phyloP scores from a whole-genome alignment of 257 asterid species.

The Scutellaria minor region DNA sequence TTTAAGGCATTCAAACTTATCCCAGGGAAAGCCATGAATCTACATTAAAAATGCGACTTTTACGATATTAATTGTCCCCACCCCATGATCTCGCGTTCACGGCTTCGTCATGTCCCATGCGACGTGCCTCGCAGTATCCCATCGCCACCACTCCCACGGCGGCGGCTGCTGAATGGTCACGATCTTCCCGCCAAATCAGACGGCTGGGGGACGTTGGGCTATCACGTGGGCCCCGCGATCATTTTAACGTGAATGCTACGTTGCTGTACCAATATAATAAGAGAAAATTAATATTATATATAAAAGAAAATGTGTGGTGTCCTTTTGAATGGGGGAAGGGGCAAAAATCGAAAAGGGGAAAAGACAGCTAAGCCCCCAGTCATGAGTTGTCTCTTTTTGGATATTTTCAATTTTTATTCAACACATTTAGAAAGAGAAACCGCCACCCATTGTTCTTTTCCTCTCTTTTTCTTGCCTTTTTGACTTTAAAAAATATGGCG shows the following conservation, averaged over 20 bases:
- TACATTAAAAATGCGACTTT: constrained; percentile 15
- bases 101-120: not conserved
- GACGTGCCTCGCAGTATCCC: not conserved
- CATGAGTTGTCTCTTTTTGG: constrained; percentile 17
- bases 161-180: not conserved
- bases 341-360: constrained; percentile 10
- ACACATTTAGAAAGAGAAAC: not conserved
- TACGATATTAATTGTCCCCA: not conserved
- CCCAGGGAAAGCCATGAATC: constrained; percentile 15
- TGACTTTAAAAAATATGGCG: constrained; percentile 32
- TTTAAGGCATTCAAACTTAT: not conserved
- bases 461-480: constrained; percentile 10
- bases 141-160: constrained; percentile 14
- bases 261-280: not conserved
- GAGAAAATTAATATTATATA: not conserved
- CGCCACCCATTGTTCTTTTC: constrained; percentile 22
- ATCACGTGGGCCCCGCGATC: constrained; percentile 14
- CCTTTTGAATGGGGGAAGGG: constrained; percentile 34
- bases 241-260: constrained; percentile 41
- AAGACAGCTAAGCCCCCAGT: constrained; percentile 26
- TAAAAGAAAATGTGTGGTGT: not conserved
- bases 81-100: constrained; percentile 29
- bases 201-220: constrained; percentile 13
- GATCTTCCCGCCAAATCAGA: constrained; percentile 50
- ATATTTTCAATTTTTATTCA: constrained; percentile 2